Conservation (phyloP, 202 grass and related monocot genomes). For the Miscanthus sacchariflorus region DNA sequence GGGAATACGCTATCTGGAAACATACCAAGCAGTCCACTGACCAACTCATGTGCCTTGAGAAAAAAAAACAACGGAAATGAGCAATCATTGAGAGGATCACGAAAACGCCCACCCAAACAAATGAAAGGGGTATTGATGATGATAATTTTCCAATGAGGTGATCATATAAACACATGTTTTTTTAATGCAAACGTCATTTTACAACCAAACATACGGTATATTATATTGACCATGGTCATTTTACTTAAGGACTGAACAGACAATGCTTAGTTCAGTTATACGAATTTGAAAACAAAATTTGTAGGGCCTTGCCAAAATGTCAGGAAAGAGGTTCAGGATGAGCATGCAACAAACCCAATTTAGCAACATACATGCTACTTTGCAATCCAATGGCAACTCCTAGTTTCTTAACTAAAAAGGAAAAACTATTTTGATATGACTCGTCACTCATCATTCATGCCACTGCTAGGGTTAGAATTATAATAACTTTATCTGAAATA, state of each 20-base stretch:
- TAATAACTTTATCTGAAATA: background rate
- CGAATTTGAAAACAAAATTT: background rate
- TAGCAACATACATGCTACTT: slow-evolving; percentile 1
- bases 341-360: slow-evolving; percentile 20
- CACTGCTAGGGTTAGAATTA: background rate
- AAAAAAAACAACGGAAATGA: background rate
- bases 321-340: background rate
- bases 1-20: slow-evolving; percentile 72
- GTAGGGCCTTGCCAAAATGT: background rate
- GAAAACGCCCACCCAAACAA: background rate
- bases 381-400: background rate
- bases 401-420: background rate
- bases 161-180: background rate
- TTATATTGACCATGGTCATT: slow-evolving; percentile 4
- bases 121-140: slow-evolving; percentile 12
- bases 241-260: slow-evolving; percentile 9
- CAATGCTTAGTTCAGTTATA: background rate
- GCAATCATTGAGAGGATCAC: slow-evolving; percentile 19
- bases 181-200: slow-evolving; percentile 7
- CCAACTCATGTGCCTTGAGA: slow-evolving; percentile 86
- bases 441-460: background rate
- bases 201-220: background rate
- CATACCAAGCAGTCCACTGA: slow-evolving; percentile 66
- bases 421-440: background rate
- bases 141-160: background rate